Base-by-base conservation (phyloP, 768 basidiomycete genomes). In the Macrocybe gigantea region DNA sequence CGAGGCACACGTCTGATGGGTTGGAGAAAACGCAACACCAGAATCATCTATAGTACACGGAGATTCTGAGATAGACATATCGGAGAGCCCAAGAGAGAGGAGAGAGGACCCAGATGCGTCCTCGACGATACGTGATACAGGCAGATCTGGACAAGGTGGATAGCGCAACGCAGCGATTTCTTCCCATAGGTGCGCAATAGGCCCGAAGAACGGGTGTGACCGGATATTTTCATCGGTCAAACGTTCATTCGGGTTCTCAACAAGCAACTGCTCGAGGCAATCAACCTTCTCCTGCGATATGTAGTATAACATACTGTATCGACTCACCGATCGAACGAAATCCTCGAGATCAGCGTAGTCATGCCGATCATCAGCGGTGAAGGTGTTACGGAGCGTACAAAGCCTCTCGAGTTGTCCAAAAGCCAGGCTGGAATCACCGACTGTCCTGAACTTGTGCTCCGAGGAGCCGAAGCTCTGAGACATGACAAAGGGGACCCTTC, bases 101-200 rank as follows among this genome's bases (percentile, higher is more conserved):
- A 39, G 22, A 43, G 38, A 38, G 10, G 42, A 44, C 3, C 42
- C 8, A 33, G 32, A 31, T 15, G 32, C n/a, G 11, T 58, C 53
- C 12, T 50, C 35, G 30, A 49, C 44, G 30, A 56, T 44, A 22
- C 47, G 40, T 8, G 48, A 55, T 34, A 41, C 49, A 1, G 53
- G 44, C 2, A 55, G 55, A 42, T 57, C 51, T 38, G 64, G 57
- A 38, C 61, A 56, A 38, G 67, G 66, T 10, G 65, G 66, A 44
- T 63, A 54, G 37, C 50, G 55, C 49, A 68, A 41, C 29, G 53
- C 57, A 40, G 62, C 56, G 37, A 69, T 59, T 15, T 64, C 66
- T 6, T 58, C 48, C 68, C 67, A 70, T 8, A 60, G 44, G 7
- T 49, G 51, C 12, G 46, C 42, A 29, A 68, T 22, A 6, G 57